Percentiles rank a stretch among this genome's conserved stretches.
Conservation (phyloP, 257 asterid species). For the Thymus quinquecostatus region DNA sequence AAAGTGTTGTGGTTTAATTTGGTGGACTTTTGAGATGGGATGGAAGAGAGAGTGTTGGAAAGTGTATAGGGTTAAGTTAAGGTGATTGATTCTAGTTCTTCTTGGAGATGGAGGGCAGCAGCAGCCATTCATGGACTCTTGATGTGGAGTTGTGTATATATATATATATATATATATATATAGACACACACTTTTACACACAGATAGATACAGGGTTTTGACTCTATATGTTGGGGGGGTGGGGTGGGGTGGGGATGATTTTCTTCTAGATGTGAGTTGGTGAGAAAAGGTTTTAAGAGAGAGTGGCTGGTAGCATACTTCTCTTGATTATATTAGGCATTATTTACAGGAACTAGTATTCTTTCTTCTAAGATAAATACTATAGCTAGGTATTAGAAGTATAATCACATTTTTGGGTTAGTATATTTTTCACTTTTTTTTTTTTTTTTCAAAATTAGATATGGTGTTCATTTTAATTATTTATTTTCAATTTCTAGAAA, state of each 20-base stretch:
- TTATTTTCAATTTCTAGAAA: too few relatives aligned
- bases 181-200: neutral
- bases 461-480: too few relatives aligned
- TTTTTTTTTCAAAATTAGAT: too few relatives aligned
- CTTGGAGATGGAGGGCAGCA: slow-evolving; percentile 35
- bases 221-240: slow-evolving; percentile 34
- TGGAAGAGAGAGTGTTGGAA: neutral
- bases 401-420: too few relatives aligned
- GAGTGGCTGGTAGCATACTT: slow-evolving; percentile 51
- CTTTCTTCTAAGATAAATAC: too few relatives aligned
- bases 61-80: neutral
- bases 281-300: slow-evolving; percentile 67
- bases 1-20: neutral
- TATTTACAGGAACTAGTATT: too few relatives aligned
- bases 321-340: neutral
- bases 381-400: too few relatives aligned
- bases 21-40: slow-evolving; percentile 15
- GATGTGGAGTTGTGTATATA: slow-evolving; percentile 37
- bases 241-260: slow-evolving; percentile 34
- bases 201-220: slow-evolving; percentile 49
- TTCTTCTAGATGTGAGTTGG: slow-evolving; percentile 98
- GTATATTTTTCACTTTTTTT: too few relatives aligned
- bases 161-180: slow-evolving; percentile 19
- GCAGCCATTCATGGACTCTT: slow-evolving; percentile 38
- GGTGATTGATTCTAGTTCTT: slow-evolving; percentile 35